These are phyloP conservation scores for Puccinia horiana DNA, from an alignment of 1,284 basidiomycete genomes.

Conservation along the genomic window DNA sequence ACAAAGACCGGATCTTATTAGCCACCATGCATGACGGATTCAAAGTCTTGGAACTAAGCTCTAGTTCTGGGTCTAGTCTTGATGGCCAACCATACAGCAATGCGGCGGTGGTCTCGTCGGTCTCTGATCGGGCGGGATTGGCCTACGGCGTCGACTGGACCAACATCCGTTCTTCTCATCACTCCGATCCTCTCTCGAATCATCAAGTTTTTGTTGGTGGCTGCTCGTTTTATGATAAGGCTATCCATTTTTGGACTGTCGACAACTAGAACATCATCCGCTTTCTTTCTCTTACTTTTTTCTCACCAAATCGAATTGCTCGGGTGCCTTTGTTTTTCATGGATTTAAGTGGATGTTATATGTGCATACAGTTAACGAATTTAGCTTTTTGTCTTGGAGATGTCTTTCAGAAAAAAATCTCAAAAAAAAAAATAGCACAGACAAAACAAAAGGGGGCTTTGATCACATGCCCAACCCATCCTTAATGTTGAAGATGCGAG, in stretches of 20 bases:
- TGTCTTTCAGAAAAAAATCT: too few relatives aligned
- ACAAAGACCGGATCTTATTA: conserved; percentile 76
- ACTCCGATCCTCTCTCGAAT: background rate
- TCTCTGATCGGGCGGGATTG: conserved; percentile 75
- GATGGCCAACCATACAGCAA: conserved; percentile 40
- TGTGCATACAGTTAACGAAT: too few relatives aligned
- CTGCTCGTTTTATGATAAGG: conserved; percentile 95
- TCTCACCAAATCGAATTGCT: too few relatives aligned
- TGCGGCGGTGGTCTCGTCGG: conserved; percentile 62
- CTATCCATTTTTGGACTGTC: conserved; percentile 72
- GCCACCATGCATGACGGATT: conserved; percentile 98
- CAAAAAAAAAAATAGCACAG: too few relatives aligned
- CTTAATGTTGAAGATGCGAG: too few relatives aligned
- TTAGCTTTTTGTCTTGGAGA: too few relatives aligned
- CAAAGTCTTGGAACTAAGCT: conserved; percentile 66
- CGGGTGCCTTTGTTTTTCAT: too few relatives aligned
- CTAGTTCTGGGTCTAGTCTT: background rate
- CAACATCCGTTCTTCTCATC: background rate
- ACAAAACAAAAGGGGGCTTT: too few relatives aligned
- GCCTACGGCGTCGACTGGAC: conserved; percentile 96
- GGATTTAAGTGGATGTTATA: too few relatives aligned
- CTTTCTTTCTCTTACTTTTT: too few relatives aligned
- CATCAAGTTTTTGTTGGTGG: conserved; percentile 73
- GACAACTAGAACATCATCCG: too few relatives aligned
- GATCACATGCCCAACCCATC: too few relatives aligned